These are phyloP conservation scores for Nitzschia sp. DNA, from an alignment of 108 stramenopile species.

Conservation along the genomic window DNA sequence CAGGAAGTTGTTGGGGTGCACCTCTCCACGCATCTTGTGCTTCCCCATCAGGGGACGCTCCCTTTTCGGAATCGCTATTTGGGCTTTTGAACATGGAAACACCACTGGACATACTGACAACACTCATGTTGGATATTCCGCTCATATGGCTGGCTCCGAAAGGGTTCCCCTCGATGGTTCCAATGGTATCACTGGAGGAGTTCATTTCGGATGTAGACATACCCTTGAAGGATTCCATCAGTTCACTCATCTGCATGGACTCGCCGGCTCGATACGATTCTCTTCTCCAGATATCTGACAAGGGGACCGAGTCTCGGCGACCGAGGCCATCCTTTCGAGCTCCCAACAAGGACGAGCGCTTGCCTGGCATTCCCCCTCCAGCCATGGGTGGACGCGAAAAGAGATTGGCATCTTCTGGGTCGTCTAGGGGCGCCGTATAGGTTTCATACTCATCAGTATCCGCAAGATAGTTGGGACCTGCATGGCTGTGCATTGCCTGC, in stretches of 20 bases:
- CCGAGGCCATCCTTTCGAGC: slow-evolving; percentile 5
- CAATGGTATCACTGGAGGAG: slow-evolving; percentile 27
- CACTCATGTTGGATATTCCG: slow-evolving; percentile 32
- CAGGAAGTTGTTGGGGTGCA: neutral
- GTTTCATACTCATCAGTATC: slow-evolving; percentile 17
- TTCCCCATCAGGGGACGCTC: neutral
- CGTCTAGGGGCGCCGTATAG: slow-evolving; percentile 14
- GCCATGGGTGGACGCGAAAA: slow-evolving; percentile 3
- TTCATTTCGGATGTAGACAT: slow-evolving; percentile 30
- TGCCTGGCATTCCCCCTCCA: neutral
- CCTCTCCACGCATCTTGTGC: neutral
- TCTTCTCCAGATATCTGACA: slow-evolving; percentile 9
- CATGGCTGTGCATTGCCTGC: slow-evolving; percentile 1
- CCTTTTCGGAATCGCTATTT: neutral
- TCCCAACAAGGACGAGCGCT: slow-evolving; percentile 17
- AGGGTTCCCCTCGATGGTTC: slow-evolving; percentile 30
- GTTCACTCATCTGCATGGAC: slow-evolving; percentile 32
- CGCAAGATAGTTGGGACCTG: neutral
- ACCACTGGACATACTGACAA: slow-evolving; percentile 20
- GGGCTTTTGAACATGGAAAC: slow-evolving; percentile 15
- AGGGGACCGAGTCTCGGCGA: slow-evolving; percentile 20
- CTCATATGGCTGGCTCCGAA: slow-evolving; percentile 25
- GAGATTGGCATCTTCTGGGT: slow-evolving; percentile 11
- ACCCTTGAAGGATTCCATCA: slow-evolving; percentile 48
- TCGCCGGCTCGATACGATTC: neutral